phyloP scores from a whole-genome alignment of 139 green algal genomes.

The Yamagishiella unicocca region DNA sequence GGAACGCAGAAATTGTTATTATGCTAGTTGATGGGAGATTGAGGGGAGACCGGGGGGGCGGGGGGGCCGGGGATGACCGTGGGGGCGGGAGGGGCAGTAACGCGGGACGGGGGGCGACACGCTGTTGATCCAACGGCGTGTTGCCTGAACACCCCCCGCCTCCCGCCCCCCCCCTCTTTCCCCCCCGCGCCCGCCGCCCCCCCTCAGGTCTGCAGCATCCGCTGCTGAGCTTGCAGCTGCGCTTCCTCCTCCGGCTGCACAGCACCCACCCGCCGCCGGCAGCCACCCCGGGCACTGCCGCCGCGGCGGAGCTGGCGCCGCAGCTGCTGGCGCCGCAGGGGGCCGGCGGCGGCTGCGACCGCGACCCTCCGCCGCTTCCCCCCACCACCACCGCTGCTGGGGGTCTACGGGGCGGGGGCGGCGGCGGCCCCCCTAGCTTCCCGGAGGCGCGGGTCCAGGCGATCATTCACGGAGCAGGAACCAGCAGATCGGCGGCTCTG shows the following conservation, averaged over 20 bases:
- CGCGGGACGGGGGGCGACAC: too few species aligned
- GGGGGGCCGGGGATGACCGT: too few species aligned
- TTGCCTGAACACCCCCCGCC: not conserved
- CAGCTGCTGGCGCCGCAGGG: not conserved
- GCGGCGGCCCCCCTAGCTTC: slow-evolving; percentile 20
- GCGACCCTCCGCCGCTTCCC: slow-evolving; percentile 52
- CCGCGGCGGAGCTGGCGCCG: slow-evolving; percentile 2
- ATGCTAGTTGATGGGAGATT: too few species aligned
- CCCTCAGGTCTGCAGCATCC: slow-evolving; percentile 59
- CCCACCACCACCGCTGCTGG: not conserved
- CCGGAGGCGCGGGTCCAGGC: slow-evolving; percentile 53
- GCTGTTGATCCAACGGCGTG: too few species aligned
- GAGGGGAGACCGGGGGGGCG: too few species aligned
- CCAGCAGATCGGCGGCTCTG: slow-evolving; percentile 40
- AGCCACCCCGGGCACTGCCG: not conserved
- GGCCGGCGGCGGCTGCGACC: not conserved
- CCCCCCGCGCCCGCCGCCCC: not conserved
- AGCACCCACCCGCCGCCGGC: not conserved
- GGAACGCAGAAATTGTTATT: too few species aligned
- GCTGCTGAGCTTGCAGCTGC: slow-evolving; percentile 64
- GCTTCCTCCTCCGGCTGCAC: slow-evolving; percentile 73
- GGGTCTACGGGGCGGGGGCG: not conserved
- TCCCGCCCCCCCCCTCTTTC: not conserved
- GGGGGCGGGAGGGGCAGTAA: too few species aligned
- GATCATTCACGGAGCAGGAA: slow-evolving; percentile 47